Base-by-base conservation (phyloP, 352 stramenopile species). In the Globisporangium splendens region DNA sequence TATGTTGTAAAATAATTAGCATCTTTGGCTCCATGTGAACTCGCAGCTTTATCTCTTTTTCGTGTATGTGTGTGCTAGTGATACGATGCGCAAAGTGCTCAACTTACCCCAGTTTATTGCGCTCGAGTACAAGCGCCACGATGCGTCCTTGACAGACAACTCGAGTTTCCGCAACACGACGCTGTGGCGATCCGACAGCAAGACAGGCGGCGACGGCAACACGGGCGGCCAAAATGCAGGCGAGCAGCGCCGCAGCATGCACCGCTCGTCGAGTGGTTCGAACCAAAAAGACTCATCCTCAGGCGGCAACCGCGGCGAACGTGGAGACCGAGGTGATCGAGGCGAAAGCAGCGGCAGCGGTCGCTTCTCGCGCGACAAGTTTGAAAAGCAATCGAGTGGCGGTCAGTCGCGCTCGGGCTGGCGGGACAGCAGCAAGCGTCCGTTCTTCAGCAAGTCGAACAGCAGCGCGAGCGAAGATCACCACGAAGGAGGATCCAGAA, bases 51-150 rank as follows among this genome's bases (percentile, higher is more conserved):
- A 20, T 4, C 33, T 43, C 5, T 54, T 13, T 12, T 38, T 54
- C 13, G 21, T 53, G 44, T 35, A 7, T 46, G 8, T 13, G 2
- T 35, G 11, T 61, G 54, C 24, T 18, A 22, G 38, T 20, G 91
- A 97, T 41, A 94, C 78, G 52, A 90, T 97, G 70, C 81, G 89
- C 38, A 88, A 89, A 54, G 69, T 97, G 54, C 73, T 98, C 42
- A 96, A 96, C 60, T 63, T 98, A 50, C 92, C 92, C 41, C 73
- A 91, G 62, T 96, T 96, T 70, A 88, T 98, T 31, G 78, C 85
- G 50, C 64, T 97, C 33, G 91, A 98, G 72, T 98, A 98, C 72
- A 96, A 95, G 69, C 84, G 86, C 54, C 91, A 98, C 57, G 88
- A 97, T 52, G 86, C 69, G 44, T 93, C 84, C 54, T 55, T 95